Percentiles rank a stretch among this genome's conserved stretches.
These are phyloP conservation scores for Xylaria castorea DNA, from an alignment of 495 filamentous ascomycete genomes.

Conservation along the genomic window DNA sequence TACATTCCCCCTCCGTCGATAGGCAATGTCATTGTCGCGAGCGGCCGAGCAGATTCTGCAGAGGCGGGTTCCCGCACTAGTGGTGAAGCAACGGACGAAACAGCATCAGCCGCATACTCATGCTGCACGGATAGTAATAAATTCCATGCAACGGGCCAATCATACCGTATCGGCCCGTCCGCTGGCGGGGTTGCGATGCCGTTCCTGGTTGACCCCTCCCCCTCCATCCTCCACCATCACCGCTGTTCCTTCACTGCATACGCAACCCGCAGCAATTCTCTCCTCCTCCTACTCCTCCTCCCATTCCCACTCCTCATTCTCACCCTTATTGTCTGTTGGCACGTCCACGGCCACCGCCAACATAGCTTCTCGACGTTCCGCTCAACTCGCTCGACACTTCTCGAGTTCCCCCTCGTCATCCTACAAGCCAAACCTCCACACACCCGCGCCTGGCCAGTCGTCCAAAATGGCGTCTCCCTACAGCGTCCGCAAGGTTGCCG, in stretches of 20 bases:
- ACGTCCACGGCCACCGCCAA: conserved; percentile 39
- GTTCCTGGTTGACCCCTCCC: conserved; percentile 18
- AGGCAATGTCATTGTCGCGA: conserved; percentile 19
- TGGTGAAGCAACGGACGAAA: conserved; percentile 9
- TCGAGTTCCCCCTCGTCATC: conserved; percentile 45
- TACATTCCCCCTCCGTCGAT: not conserved
- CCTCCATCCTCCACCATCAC: conserved; percentile 28
- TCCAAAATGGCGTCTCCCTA: conserved; percentile 65
- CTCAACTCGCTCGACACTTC: conserved; percentile 64
- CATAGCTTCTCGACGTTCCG: conserved; percentile 55
- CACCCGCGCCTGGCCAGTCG: conserved; percentile 43
- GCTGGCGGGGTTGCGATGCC: conserved; percentile 19
- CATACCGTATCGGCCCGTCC: not conserved
- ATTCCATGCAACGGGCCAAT: conserved; percentile 18
- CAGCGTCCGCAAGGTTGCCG: conserved; percentile 81
- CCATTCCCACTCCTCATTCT: conserved; percentile 28
- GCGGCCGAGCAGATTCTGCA: conserved; percentile 26
- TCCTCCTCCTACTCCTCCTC: not conserved
- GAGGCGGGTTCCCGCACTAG: conserved; percentile 18
- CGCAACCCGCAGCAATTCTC: conserved; percentile 29
- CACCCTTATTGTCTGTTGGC: conserved; percentile 45
- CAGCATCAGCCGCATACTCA: conserved; percentile 12
- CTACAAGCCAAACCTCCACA: conserved; percentile 27
- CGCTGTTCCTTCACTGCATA: conserved; percentile 41
- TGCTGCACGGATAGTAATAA: conserved; percentile 16